Percentiles rank a stretch among this genome's conserved stretches.
Evolutionary conservation across 2,329 filamentous ascomycete species (phyloP).

Genomic region (Penicillium sclerotiorum): DNA sequence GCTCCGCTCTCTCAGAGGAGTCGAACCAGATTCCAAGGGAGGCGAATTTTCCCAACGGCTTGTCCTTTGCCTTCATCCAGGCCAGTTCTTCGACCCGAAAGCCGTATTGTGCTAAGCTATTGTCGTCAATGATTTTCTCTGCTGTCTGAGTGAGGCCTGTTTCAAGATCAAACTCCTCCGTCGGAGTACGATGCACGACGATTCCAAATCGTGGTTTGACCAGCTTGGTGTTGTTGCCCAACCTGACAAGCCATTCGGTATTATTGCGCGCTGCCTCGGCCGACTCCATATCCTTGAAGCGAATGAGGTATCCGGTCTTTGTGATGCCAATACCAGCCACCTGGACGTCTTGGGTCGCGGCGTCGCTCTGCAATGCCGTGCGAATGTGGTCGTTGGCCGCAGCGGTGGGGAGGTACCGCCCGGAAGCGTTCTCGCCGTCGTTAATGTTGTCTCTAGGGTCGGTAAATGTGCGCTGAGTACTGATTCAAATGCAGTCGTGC

Average conservation of each 20-base stretch:
- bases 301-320: conserved; percentile 24
- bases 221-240: conserved; percentile 12
- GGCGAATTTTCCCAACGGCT: conserved; percentile 20
- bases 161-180: conserved; percentile 20
- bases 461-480: conserved; percentile 8
- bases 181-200: conserved; percentile 18
- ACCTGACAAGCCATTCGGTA: conserved; percentile 17
- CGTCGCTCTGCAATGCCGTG: neutral
- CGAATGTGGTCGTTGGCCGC: neutral
- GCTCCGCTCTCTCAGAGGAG: conserved; percentile 25
- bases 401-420: neutral
- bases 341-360: conserved; percentile 20
- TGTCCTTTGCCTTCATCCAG: conserved; percentile 31
- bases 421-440: conserved; percentile 8
- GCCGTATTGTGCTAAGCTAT: conserved; percentile 4
- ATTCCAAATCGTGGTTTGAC: conserved; percentile 9
- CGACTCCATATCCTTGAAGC: conserved; percentile 24
- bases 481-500: conserved; percentile 18
- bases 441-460: conserved; percentile 10
- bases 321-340: conserved; percentile 7
- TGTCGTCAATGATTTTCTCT: conserved; percentile 1
- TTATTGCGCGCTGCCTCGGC: conserved; percentile 23
- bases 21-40: conserved; percentile 31
- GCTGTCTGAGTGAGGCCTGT: conserved; percentile 14
- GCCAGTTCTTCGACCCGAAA: conserved; percentile 29